These are phyloP conservation scores for Coelastrella sp. DNA, from an alignment of 139 green algal species.

Conservation along the genomic window DNA sequence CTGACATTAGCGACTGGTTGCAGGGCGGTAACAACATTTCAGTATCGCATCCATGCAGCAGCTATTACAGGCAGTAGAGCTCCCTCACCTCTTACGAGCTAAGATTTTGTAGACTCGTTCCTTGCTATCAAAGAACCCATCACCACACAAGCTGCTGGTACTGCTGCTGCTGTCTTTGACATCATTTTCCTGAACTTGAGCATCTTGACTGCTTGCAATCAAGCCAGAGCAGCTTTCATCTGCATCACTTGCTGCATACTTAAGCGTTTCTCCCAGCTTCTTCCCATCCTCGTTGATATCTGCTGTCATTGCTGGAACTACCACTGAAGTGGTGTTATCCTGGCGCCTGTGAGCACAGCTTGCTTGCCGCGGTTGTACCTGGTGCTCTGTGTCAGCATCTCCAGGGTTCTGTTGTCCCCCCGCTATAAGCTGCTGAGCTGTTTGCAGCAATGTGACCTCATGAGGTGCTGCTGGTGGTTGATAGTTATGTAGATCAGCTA, in stretches of 20 bases:
- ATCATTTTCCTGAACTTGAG: not conserved
- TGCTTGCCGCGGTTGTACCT: too few species aligned
- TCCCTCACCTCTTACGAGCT: constrained; percentile 32
- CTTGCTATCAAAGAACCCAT: constrained; percentile 63
- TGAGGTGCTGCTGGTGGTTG: constrained; percentile 69
- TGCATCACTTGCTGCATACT: not conserved
- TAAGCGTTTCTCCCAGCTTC: too few species aligned
- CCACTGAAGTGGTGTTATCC: too few species aligned
- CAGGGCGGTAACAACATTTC: too few species aligned
- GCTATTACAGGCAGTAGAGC: too few species aligned
- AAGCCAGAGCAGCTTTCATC: not conserved
- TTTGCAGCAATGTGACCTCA: constrained; percentile 49
- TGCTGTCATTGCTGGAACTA: too few species aligned
- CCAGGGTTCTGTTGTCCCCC: too few species aligned
- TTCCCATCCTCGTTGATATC: too few species aligned
- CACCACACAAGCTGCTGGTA: constrained; percentile 49
- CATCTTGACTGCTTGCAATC: not conserved
- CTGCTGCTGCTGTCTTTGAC: not conserved
- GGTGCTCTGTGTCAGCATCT: too few species aligned
- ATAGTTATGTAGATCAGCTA: constrained; percentile 94
- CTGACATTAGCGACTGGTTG: too few species aligned
- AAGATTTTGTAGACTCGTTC: constrained; percentile 55
- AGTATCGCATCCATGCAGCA: too few species aligned
- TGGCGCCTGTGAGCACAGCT: too few species aligned
- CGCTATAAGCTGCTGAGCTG: not conserved